Evolutionary conservation across 2,329 filamentous ascomycete genomes (phyloP), one percentile per base, ranked within the genome.

Genomic region (Curvularia sp.): DNA sequence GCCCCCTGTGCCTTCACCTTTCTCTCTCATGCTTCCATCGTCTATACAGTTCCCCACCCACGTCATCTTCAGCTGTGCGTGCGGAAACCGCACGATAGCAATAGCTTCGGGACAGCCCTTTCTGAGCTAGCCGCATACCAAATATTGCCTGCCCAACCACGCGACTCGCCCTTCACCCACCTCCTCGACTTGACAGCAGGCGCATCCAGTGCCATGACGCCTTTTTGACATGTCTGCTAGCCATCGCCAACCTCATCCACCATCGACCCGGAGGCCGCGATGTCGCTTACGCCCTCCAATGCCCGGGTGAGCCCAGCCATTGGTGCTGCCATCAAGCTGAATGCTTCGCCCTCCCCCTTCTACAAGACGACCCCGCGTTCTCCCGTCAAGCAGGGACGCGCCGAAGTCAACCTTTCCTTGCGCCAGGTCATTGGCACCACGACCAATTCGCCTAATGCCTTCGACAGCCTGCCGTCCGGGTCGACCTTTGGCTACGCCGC

Each of bases 401-500:
- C 78, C 61, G 81, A 82, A 65, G 71, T 75, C 26, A 80, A 77
- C 41, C 83, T 97, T 44, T 89, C 89, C 39, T 82, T 97, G 61
- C 89, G 89, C 75, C 88, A 92, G 63, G 92, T 98, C 57, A 90
- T 98, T 70, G 95, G 95, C 47, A 96, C 93, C 24, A 98, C 94
- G 7, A 94, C 92, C 63, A 86, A 83, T 66, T 91, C 90, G 4
- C 89, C 92, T 41, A 93, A 90, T 73, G 92, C 91, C 62, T 96
- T 99, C 77, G 93, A 96, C 74, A 88, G 86, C 63, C 87, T 94
- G 60, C 82, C 89, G 41, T 86, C 88, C 12, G 89, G 85, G 53
- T 81, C 81, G 56, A 83, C 83, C 50, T 97, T 98, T 77, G 93
- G 93, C 55, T 95, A 96, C 75, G 93, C 93, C 63, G 94, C 95